Evolutionary conservation across 176 grass and related monocot genomes (phyloP).

Genomic region (Carex parvula): DNA sequence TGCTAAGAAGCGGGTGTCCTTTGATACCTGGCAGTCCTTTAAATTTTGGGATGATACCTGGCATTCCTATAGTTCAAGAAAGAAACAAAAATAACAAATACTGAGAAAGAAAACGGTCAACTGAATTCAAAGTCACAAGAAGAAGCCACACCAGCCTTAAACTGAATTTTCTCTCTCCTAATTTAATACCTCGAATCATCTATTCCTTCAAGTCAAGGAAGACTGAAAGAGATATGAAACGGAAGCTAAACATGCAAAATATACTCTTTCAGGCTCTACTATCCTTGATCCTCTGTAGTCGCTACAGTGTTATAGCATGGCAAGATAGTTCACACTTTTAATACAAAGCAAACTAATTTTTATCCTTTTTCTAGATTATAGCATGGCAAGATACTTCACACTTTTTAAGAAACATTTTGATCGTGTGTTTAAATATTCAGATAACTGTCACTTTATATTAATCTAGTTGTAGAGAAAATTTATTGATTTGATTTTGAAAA

Average conservation of each 20-base stretch:
- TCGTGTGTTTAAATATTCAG: not conserved
- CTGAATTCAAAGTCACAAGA: constrained; percentile 24
- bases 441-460: not conserved
- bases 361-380: not conserved
- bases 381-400: no score
- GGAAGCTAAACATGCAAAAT: not conserved
- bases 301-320: not conserved
- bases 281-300: constrained; percentile 13
- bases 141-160: constrained; percentile 7
- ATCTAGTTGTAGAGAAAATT: no score
- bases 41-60: not conserved
- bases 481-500: not conserved
- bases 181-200: constrained; percentile 10
- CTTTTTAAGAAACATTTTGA: not conserved
- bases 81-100: constrained; percentile 21
- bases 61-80: constrained; percentile 1
- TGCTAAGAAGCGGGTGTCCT: not conserved
- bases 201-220: constrained; percentile 1
- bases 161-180: constrained; percentile 7
- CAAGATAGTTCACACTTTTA: no score
- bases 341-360: not conserved
- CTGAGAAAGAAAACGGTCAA: constrained; percentile 22
- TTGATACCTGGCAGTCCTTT: not conserved
- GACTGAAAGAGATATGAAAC: constrained; percentile 29
- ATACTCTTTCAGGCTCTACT: not conserved